These are phyloP conservation scores for Pythium phragmiticola DNA, from an alignment of 352 stramenopile genomes.

Conservation along the genomic window DNA sequence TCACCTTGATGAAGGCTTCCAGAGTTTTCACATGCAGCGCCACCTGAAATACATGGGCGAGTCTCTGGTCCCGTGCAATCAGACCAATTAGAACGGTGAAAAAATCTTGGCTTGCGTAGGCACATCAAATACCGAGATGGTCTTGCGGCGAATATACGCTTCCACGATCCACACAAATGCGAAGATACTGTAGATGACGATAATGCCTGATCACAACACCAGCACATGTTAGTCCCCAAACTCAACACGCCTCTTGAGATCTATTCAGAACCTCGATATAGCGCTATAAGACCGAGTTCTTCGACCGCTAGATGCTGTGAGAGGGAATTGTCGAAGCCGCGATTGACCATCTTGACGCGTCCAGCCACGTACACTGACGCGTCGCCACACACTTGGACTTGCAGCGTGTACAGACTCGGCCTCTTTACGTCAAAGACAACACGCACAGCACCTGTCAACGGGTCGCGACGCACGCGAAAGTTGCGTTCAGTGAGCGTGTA, in stretches of 20 bases:
- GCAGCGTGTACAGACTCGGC: slow-evolving; percentile 58
- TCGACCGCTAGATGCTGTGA: slow-evolving; percentile 67
- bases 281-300: slow-evolving; percentile 49
- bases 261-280: slow-evolving; percentile 46
- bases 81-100: neutral
- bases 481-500: slow-evolving; percentile 35
- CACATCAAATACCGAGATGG: slow-evolving; percentile 33
- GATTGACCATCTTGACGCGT: slow-evolving; percentile 50
- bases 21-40: slow-evolving; percentile 49
- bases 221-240: neutral
- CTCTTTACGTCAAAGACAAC: slow-evolving; percentile 39
- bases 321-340: slow-evolving; percentile 45
- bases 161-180: slow-evolving; percentile 52
- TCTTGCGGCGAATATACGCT: slow-evolving; percentile 39
- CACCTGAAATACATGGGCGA: slow-evolving; percentile 54
- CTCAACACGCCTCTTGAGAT: neutral
- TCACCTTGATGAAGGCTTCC: slow-evolving; percentile 45
- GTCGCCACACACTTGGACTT: slow-evolving; percentile 55
- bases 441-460: neutral
- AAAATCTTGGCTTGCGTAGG: neutral
- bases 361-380: slow-evolving; percentile 51
- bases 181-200: slow-evolving; percentile 40
- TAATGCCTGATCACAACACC: slow-evolving; percentile 31
- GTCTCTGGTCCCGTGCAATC: slow-evolving; percentile 30
- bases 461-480: slow-evolving; percentile 10